Percentiles rank a stretch among this genome's conserved stretches.
phyloP scores from a whole-genome alignment of 2,329 filamentous ascomycete genomes.

The Phoma sp. region DNA sequence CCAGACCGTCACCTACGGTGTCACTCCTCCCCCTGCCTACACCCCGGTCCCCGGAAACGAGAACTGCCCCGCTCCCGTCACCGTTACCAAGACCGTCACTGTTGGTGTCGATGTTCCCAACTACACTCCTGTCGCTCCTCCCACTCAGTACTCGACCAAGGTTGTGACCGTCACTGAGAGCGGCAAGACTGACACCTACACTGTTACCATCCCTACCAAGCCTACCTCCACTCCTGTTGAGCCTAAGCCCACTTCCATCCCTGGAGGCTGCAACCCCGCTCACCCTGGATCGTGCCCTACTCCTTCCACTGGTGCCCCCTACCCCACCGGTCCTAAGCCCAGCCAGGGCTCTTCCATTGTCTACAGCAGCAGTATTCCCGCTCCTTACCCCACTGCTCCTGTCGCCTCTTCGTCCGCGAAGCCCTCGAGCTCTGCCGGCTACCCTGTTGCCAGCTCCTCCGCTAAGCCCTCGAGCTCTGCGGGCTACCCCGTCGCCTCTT shows the following conservation, averaged over 20 bases:
- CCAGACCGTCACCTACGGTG: neutral
- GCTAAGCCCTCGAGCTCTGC: neutral
- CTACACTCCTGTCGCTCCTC: conserved; percentile 10
- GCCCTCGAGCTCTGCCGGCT: conserved; percentile 12
- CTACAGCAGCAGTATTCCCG: conserved; percentile 13
- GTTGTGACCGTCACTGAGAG: conserved; percentile 39
- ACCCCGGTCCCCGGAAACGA: conserved; percentile 13
- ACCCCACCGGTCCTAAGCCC: conserved; percentile 18
- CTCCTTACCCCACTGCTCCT: conserved; percentile 31
- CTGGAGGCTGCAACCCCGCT: conserved; percentile 3
- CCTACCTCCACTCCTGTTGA: conserved; percentile 2
- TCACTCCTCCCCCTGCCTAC: conserved; percentile 14
- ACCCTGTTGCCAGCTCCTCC: conserved; percentile 12
- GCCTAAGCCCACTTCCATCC: neutral
- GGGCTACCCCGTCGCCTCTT: neutral
- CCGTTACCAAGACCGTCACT: conserved; percentile 30
- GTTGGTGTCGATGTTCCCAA: conserved; percentile 8
- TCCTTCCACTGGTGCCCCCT: neutral
- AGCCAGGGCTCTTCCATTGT: conserved; percentile 14
- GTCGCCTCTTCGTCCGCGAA: conserved; percentile 4
- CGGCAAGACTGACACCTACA: conserved; percentile 28
- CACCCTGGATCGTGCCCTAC: neutral
- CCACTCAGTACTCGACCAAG: conserved; percentile 21
- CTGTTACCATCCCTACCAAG: conserved; percentile 25
- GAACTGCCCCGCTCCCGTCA: conserved; percentile 36